Evolutionary conservation across 176 grass and related monocot species (phyloP), one percentile per base, ranked within the genome.

Genomic region (Lolium rigidum): DNA sequence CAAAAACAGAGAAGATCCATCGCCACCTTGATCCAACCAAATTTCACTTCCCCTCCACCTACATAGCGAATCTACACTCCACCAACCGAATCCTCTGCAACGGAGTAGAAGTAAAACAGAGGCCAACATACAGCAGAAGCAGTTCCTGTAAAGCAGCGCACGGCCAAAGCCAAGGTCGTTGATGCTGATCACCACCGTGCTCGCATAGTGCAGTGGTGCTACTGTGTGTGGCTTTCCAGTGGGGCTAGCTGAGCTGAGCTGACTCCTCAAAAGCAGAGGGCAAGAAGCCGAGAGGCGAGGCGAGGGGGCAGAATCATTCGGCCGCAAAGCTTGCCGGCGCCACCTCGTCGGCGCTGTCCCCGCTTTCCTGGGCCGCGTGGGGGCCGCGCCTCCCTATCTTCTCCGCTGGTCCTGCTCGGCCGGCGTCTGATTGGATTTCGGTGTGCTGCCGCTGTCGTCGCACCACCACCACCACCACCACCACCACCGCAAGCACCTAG

Each of bases 241-340:
- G 88, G 52, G 79, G 41, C 66, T 50, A 2, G 71, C 22, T 52
- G 50, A 60, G 57, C 20, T 15, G 25, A 65, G 61, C 31, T 35
- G 31, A 35, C 31, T 62, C 14, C 80, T 78, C 55, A 5, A 88
- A 88, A 44, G 81, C 81, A 43, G 70, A 41, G 79, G n/a, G 26
- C 26, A 51, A 28, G 9, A 48, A 4, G 37, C 20, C 77, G 44
- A 78, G 48, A 43, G 41, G 21, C 4, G 9, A 11, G 15, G 13
- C 9, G 55, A 8, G 85, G 39, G 48, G 82, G 84, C 82, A 88
- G 82, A 83, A 88, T 91, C 82, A 88, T 91, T 91, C 78, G 51
- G 76, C 85, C 26, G 85, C 76, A 87, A 87, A 83, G 85, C 81
- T 43, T 62, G 76, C 85, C 76, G 51, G 65, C 73, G 86, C 63